Conservation (phyloP, 2,329 filamentous ascomycete species). For the Chaetomiaceae sp. region DNA sequence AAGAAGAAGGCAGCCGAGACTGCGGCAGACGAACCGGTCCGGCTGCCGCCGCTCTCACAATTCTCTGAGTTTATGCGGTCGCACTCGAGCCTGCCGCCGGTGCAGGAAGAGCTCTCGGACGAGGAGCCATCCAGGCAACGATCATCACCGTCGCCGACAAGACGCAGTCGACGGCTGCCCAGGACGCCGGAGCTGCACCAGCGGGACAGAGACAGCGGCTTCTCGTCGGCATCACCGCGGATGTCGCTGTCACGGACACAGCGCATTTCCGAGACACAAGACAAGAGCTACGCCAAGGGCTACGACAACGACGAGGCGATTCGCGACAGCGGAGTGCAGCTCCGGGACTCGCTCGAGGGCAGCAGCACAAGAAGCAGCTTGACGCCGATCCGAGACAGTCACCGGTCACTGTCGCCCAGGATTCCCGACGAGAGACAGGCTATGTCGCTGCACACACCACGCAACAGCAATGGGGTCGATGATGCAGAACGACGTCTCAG, state of each 20-base stretch:
- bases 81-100: slow-evolving; percentile 44
- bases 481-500: slow-evolving; percentile 10
- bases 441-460: not conserved
- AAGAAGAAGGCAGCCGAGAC: slow-evolving; percentile 13
- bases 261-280: no score
- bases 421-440: slow-evolving; percentile 10
- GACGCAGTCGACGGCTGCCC: slow-evolving; percentile 17
- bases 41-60: slow-evolving; percentile 25
- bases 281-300: no score
- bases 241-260: no score
- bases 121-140: slow-evolving; percentile 32
- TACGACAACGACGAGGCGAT: slow-evolving; percentile 34
- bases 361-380: not conserved
- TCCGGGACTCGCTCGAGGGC: slow-evolving; percentile 43
- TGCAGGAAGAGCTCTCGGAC: slow-evolving; percentile 47
- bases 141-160: slow-evolving; percentile 19
- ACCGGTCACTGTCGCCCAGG: slow-evolving; percentile 16
- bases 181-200: slow-evolving; percentile 38
- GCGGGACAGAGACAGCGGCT: slow-evolving; percentile 50
- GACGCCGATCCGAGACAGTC: slow-evolving; percentile 10
- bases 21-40: slow-evolving; percentile 18
- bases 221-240: slow-evolving; percentile 42
- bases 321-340: slow-evolving; percentile 54
- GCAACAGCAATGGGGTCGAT: not conserved
- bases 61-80: slow-evolving; percentile 40